phyloP scores from a whole-genome alignment of 2,329 filamentous ascomycete species.

The Colletotrichum zoysiae region DNA sequence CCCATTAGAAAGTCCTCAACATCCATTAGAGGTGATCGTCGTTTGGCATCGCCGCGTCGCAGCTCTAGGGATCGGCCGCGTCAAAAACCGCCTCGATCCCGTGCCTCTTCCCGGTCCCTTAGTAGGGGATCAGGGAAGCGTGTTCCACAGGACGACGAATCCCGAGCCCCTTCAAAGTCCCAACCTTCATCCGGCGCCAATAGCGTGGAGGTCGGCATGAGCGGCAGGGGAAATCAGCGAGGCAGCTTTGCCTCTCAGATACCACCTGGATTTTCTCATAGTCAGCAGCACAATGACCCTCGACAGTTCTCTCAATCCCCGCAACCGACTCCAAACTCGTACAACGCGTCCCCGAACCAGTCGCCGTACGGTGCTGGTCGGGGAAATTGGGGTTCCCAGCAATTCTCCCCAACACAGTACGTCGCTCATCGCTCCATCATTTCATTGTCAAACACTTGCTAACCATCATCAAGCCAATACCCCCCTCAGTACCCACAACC shows the following conservation, averaged over 20 bases:
- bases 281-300: conserved; percentile 50
- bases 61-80: conserved; percentile 33
- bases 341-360: conserved; percentile 69
- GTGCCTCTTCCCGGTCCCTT: conserved; percentile 36
- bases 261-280: conserved; percentile 52
- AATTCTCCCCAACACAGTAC: conserved; percentile 54
- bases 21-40: conserved; percentile 22
- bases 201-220: conserved; percentile 53
- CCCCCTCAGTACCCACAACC: conserved; percentile 70
- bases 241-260: conserved; percentile 49
- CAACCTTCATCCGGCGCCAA: conserved; percentile 50
- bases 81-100: conserved; percentile 24
- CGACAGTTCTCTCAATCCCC: conserved; percentile 70
- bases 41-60: conserved; percentile 30
- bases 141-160: conserved; percentile 32
- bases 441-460: conserved; percentile 3
- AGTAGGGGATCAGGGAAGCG: conserved; percentile 39
- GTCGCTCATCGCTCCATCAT: conserved; percentile 20
- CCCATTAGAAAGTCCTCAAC: conserved; percentile 25
- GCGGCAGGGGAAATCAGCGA: conserved; percentile 49
- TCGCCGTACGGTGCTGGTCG: conserved; percentile 70
- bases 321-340: conserved; percentile 65
- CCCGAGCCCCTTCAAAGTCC: conserved; percentile 28
- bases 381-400: conserved; percentile 63
- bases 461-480: conserved; percentile 65